Percentiles rank a stretch among this genome's conserved stretches.
Conservation (phyloP, 306 rosid genomes). For the Albizia julibrissin region DNA sequence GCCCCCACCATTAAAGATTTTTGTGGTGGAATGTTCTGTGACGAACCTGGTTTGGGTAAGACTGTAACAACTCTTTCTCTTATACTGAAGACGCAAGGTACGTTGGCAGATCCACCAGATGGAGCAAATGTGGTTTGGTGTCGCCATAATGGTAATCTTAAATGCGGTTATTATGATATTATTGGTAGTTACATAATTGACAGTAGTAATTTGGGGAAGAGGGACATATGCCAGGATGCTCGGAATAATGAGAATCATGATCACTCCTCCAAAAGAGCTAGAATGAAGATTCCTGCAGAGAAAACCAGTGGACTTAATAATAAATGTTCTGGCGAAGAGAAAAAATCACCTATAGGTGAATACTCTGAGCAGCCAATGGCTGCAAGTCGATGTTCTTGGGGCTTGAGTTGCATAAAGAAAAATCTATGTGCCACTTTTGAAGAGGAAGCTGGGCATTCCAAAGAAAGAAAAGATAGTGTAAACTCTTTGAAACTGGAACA, state of each 20-base stretch:
- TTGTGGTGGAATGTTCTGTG: conserved; percentile 94
- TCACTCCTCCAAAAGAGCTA: conserved; percentile 64
- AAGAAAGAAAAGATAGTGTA: conserved; percentile 38
- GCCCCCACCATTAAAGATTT: conserved; percentile 84
- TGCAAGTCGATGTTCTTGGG: conserved; percentile 51
- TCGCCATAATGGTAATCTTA: conserved; percentile 65
- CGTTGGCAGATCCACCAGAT: conserved; percentile 72
- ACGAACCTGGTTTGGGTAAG: conserved; percentile 98
- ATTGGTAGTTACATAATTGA: conserved; percentile 41
- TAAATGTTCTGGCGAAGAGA: conserved; percentile 46
- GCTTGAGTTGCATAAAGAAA: conserved; percentile 61
- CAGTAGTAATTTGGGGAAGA: conserved; percentile 46
- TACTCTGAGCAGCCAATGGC: conserved; percentile 44
- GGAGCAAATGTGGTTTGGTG: conserved; percentile 73
- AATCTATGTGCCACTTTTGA: conserved; percentile 50
- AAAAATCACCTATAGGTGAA: conserved; percentile 50
- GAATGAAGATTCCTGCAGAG: conserved; percentile 43
- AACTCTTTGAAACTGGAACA: conserved; percentile 40
- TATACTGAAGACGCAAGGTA: conserved; percentile 80
- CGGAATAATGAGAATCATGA: conserved; percentile 44
- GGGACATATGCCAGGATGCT: conserved; percentile 43
- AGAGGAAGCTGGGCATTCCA: conserved; percentile 43
- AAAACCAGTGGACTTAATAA: conserved; percentile 31
- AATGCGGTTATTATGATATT: conserved; percentile 90
- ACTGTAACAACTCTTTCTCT: conserved; percentile 93